These are phyloP conservation scores for Paecilomyces sp. DNA, from an alignment of 2,329 filamentous ascomycete species.

Conservation along the genomic window DNA sequence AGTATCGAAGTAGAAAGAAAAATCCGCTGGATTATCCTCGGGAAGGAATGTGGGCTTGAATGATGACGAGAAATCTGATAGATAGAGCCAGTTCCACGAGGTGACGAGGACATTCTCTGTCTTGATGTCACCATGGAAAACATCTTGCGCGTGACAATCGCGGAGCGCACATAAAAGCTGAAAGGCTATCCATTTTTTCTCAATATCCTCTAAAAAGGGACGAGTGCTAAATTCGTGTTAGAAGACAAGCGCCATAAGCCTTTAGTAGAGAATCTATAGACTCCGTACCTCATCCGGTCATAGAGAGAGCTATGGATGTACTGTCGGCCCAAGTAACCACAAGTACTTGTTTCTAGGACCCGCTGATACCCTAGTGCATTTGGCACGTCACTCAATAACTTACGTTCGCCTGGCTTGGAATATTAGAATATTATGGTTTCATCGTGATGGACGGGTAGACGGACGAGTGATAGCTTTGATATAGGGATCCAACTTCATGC, in stretches of 20 bases:
- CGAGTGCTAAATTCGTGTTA: slow-evolving; percentile 61
- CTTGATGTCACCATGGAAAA: slow-evolving; percentile 98
- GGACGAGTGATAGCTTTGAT: slow-evolving; percentile 67
- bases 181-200: slow-evolving; percentile 98
- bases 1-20: slow-evolving; percentile 95
- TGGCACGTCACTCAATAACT: slow-evolving; percentile 70
- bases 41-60: slow-evolving; percentile 93
- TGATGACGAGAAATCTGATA: slow-evolving; percentile 92
- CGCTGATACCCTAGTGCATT: slow-evolving; percentile 89
- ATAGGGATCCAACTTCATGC: slow-evolving; percentile 73
- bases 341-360: slow-evolving; percentile 82
- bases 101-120: slow-evolving; percentile 95
- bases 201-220: slow-evolving; percentile 92
- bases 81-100: slow-evolving; percentile 98
- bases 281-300: slow-evolving; percentile 65
- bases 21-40: slow-evolving; percentile 94
- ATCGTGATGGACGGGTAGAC: slow-evolving; percentile 18
- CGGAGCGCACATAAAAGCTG: slow-evolving; percentile 87
- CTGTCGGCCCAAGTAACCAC: slow-evolving; percentile 88
- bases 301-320: slow-evolving; percentile 96
- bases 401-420: slow-evolving; percentile 60
- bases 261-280: background rate
- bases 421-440: slow-evolving; percentile 11
- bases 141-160: slow-evolving; percentile 80
- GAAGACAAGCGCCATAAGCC: slow-evolving; percentile 1